A percentile compares a stretch with the other conserved stretches of the same genome.
phyloP scores from a whole-genome alignment of 148 eudicot genomes.

The Camellia sinensis region DNA sequence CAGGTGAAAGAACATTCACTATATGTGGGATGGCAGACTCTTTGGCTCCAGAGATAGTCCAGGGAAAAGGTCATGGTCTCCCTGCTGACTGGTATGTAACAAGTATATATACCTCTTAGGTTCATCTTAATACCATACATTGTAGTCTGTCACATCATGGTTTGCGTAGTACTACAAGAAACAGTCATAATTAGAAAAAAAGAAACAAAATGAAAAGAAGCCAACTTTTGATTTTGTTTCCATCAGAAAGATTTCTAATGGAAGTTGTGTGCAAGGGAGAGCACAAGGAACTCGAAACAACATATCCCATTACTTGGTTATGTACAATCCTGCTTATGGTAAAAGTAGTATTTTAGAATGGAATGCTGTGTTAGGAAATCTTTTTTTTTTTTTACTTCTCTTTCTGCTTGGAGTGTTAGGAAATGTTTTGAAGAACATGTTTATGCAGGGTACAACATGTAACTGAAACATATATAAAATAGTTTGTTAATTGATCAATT shows the following conservation, averaged over 20 bases:
- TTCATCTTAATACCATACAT: not conserved
- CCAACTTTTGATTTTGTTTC: not conserved
- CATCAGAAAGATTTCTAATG: not conserved
- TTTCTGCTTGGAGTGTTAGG: too few relatives aligned
- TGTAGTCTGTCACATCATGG: not conserved
- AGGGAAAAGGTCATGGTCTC: conserved; percentile 85
- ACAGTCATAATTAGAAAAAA: not conserved
- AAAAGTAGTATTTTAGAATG: too few relatives aligned
- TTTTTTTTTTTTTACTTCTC: too few relatives aligned
- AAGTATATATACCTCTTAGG: not conserved
- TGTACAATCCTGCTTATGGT: too few relatives aligned
- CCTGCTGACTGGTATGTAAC: conserved; percentile 81
- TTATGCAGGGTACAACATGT: too few relatives aligned
- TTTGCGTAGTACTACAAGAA: not conserved
- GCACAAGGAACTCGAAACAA: too few relatives aligned
- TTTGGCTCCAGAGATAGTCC: conserved; percentile 94
- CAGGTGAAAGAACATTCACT: conserved; percentile 77
- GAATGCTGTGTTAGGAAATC: too few relatives aligned
- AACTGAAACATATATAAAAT: too few relatives aligned
- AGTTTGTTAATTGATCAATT: too few relatives aligned
- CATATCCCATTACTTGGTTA: too few relatives aligned
- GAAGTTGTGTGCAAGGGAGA: not conserved
- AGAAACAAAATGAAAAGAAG: not conserved
- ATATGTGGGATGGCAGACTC: conserved; percentile 88
- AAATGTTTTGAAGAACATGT: too few relatives aligned